phyloP scores from a whole-genome alignment of 768 basidiomycete species.

The Phylloporus sp. region DNA sequence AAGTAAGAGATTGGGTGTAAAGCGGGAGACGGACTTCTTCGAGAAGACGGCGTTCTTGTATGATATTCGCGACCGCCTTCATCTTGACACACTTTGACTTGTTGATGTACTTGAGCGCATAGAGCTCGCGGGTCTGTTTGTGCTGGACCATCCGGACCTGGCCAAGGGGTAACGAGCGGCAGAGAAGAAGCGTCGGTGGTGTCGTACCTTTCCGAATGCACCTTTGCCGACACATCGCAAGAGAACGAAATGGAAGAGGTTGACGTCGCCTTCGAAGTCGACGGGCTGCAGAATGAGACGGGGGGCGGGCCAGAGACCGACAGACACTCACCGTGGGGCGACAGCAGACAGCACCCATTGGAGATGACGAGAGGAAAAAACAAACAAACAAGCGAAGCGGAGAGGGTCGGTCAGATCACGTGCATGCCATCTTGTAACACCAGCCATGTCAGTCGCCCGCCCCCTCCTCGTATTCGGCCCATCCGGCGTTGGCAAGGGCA shows the following conservation, averaged over 20 bases:
- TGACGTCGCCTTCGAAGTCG: conserved; percentile 94
- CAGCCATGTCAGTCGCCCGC: conserved; percentile 10
- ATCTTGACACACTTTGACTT: conserved; percentile 97
- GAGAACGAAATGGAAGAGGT: conserved; percentile 95
- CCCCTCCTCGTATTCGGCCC: conserved; percentile 90
- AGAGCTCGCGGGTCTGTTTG: conserved; percentile 94
- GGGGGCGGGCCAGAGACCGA: neutral
- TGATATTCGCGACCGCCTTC: conserved; percentile 96
- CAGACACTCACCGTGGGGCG: conserved; percentile 59
- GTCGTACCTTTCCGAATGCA: conserved; percentile 89
- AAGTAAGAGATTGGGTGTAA: neutral
- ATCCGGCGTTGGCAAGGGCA: conserved; percentile 93
- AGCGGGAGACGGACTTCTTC: conserved; percentile 69
- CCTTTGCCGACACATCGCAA: conserved; percentile 97
- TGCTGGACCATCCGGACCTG: conserved; percentile 99
- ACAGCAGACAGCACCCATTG: conserved; percentile 82
- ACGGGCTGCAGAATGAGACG: conserved; percentile 56
- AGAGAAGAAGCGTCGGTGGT: conserved; percentile 5
- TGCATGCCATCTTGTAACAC: conserved; percentile 1
- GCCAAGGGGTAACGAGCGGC: conserved; percentile 7
- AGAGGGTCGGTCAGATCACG: conserved; percentile 13
- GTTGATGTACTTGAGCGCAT: conserved; percentile 99
- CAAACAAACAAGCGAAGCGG: conserved; percentile 11
- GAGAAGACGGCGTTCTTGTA: conserved; percentile 90
- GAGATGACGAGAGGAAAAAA: conserved; percentile 8